Base-by-base conservation (phyloP, 2,329 filamentous ascomycete species). In the Apiospora aurea region DNA sequence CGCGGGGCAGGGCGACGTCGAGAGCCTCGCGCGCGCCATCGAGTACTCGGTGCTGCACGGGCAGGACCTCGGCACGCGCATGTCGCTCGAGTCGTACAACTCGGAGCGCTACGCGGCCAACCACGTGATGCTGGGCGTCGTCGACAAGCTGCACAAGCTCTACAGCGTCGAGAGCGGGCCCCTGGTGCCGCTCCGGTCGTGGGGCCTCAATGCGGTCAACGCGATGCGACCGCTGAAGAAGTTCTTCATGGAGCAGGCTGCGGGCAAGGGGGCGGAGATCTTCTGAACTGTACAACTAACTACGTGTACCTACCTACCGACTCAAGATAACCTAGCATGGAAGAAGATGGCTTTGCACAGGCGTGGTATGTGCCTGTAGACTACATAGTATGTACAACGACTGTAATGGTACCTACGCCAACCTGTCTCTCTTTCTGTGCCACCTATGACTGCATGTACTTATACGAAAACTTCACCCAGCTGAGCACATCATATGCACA, bases 91-190 rank as follows among this genome's bases (percentile, higher is more conserved):
- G 81, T 82, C 89, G 21, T 99, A 98, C 83, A 91, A 91, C 75
- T 86, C 89, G 1, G 94, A 96, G 78, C 89, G 95, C 51, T 99
- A 97, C 81, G 89, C 91, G 2, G 89, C 91, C 53, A 98, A 98
- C 82, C 93, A 93, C 75, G 87, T 92, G 73, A 87, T 97, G 81
- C 86, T 95, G 70, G 95, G 90, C 71, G 93, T 92, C 66, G 94
- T 91, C 75, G 96, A 98, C 83, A 96, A 98, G 84, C 85, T 98
- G 76, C 95, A 98, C 82, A 97, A 96, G 84, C 83, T 98, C 61
- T 98, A 97, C 82, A 92, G 92, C n/a, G 90, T 94, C 0, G 91
- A 90, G 29, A 91, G 89, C 73, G 94, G 94, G 0, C 95, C 95
- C 0, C 83, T 98, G 46, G 93, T 97, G 24, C 92, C 92, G 76